Base-by-base conservation (phyloP, 352 stramenopile species). In the Pythium sp. region DNA sequence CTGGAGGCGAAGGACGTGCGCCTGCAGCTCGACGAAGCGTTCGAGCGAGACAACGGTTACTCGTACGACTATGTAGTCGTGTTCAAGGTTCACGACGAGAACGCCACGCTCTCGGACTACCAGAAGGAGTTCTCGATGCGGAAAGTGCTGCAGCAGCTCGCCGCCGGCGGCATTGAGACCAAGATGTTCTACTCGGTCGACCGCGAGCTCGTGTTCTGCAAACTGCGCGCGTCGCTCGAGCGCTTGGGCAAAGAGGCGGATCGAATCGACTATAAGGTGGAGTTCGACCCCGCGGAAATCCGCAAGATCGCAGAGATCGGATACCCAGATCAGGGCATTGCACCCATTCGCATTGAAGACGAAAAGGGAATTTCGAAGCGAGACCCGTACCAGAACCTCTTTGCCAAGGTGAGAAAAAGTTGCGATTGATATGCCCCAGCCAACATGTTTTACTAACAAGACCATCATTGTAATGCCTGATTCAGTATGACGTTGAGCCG, bases 21-120 rank as follows among this genome's bases (percentile, higher is more conserved):
- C 5, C 18, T 91, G 67, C 72, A 87, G 64, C 68, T 91, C 51
- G 82, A 91, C 66, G 76, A 79, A 49, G 76, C 76, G 38, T 93
- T 93, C 36, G 72, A 87, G 71, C 68, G 64, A 24, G 73, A 85
- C 46, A 87, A 93, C 65, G 82, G 85, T 56, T 91, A 87, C 78
- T 89, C 84, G 70, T 93, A 86, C 74, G 85, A 93, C 81, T 93
- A 91, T 57, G 82, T 83, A 61, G 71, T 93, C 59, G 85, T 93
- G 41, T 93, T 93, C 81, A 86, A 93, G 62, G 82, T 93, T 36
- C 82, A 93, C 73, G 82, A 90, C 61, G 85, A 93, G 68, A 78
- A 67, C 55, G 75, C 75, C 7, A 70, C 84, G 64, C 75, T 93
- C 47, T 74, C 72, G 64, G 59, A 80, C 32, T 41, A 62, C 41